Evolutionary conservation across 2,329 filamentous ascomycete species (phyloP).

Genomic region (Botrytis elliptica): DNA sequence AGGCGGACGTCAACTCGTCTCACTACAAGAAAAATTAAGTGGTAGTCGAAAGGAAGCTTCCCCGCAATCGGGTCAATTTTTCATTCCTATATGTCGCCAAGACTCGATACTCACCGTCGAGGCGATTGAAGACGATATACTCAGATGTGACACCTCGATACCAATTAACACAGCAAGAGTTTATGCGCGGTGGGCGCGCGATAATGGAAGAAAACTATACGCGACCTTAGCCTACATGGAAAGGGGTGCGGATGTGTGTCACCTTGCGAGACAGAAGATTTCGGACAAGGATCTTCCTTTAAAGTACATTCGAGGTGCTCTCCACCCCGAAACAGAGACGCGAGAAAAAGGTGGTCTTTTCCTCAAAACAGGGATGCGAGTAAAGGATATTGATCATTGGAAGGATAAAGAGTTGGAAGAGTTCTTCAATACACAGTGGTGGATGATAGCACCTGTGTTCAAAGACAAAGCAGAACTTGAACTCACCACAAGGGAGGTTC

Average conservation of each 20-base stretch:
- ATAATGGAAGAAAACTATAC: constrained; percentile 21
- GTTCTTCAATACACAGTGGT: constrained; percentile 29
- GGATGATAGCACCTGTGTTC: constrained; percentile 29
- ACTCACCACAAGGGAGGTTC: constrained; percentile 22
- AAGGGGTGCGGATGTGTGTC: constrained; percentile 21
- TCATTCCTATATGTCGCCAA: constrained; percentile 24
- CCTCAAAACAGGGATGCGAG: not conserved
- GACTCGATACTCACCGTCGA: constrained; percentile 23
- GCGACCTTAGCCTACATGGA: constrained; percentile 26
- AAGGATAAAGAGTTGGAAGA: constrained; percentile 18
- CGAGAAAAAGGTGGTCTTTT: constrained; percentile 1
- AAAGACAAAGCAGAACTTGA: constrained; percentile 17
- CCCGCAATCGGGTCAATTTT: constrained; percentile 5
- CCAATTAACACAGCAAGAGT: not conserved
- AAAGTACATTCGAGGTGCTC: not conserved
- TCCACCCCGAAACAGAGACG: not conserved
- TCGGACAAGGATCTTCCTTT: constrained; percentile 28
- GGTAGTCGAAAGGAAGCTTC: not conserved
- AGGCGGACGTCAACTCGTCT: not conserved
- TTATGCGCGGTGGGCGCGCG: constrained; percentile 9
- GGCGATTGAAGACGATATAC: constrained; percentile 22
- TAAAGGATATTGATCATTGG: constrained; percentile 26
- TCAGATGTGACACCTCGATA: constrained; percentile 2
- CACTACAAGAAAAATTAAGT: not conserved
- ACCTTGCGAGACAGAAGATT: constrained; percentile 22